Percentiles rank a stretch among this genome's conserved stretches.
Conservation (phyloP, 2,329 filamentous ascomycete genomes). For the Byssoonygena ceratinophila region DNA sequence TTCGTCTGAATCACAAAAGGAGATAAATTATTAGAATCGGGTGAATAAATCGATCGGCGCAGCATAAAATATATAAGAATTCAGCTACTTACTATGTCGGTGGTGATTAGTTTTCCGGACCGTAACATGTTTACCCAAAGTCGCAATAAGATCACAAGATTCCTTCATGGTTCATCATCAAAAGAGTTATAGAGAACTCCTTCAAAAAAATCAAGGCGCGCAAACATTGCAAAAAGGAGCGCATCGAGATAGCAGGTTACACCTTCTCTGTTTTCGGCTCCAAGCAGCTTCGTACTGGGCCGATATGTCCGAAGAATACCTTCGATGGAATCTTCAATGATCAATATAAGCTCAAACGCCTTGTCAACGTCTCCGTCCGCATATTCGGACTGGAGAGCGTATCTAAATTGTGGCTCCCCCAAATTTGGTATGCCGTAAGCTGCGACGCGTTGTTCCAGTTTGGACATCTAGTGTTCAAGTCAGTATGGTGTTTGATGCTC, state of each 20-base stretch:
- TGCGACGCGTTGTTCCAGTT: background rate
- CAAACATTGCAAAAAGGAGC: slow-evolving; percentile 91
- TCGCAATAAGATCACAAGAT: slow-evolving; percentile 65
- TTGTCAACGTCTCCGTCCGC: slow-evolving; percentile 60
- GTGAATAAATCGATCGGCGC: no score
- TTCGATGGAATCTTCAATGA: slow-evolving; percentile 71
- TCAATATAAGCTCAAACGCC: slow-evolving; percentile 62
- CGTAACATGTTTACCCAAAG: slow-evolving; percentile 91
- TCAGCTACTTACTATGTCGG: slow-evolving; percentile 57
- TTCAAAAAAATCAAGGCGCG: slow-evolving; percentile 79
- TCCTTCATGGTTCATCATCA: slow-evolving; percentile 59
- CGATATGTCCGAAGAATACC: slow-evolving; percentile 68
- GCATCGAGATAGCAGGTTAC: slow-evolving; percentile 95
- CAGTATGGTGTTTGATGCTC: background rate
- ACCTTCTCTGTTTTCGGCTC: slow-evolving; percentile 71
- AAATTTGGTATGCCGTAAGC: slow-evolving; percentile 32
- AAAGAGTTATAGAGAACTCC: slow-evolving; percentile 77
- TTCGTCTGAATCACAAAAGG: slow-evolving; percentile 49
- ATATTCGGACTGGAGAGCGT: slow-evolving; percentile 52
- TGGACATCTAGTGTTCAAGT: background rate
- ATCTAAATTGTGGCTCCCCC: slow-evolving; percentile 52
- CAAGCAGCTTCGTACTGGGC: slow-evolving; percentile 60
- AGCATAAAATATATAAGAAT: no score
- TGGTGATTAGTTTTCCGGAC: slow-evolving; percentile 71
- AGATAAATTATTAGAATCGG: no score